phyloP scores from a whole-genome alignment of 306 rosid genomes.

The Trifolium repens region DNA sequence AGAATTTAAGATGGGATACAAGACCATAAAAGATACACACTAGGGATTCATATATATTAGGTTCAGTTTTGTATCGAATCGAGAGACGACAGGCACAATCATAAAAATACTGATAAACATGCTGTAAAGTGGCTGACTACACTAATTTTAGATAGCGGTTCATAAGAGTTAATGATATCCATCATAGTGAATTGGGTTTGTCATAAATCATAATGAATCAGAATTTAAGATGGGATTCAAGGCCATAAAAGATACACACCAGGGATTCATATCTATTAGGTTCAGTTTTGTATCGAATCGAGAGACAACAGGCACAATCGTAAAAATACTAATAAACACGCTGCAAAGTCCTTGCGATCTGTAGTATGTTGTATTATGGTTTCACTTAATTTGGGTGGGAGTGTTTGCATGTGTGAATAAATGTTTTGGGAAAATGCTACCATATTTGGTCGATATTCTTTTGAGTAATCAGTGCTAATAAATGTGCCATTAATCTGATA shows the following conservation, averaged over 20 bases:
- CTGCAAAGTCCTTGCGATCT: too few relatives aligned
- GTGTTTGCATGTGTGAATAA: conserved; percentile 5
- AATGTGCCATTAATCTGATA: not conserved
- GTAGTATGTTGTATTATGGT: not conserved
- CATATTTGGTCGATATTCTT: conserved; percentile 5
- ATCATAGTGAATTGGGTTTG: too few relatives aligned
- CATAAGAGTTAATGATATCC: too few relatives aligned
- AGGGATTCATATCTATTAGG: not conserved
- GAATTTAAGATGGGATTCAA: not conserved
- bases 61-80: not conserved
- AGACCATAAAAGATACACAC: not conserved
- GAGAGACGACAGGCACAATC: not conserved
- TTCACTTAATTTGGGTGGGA: not conserved
- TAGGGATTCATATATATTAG: not conserved
- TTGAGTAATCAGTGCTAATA: conserved; percentile 3
- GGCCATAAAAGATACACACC: not conserved
- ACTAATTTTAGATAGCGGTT: too few relatives aligned
- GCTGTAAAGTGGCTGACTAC: too few relatives aligned
- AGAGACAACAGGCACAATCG: not conserved
- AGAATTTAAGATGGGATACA: not conserved
- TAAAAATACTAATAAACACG: not conserved
- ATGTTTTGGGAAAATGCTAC: not conserved
- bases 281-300: not conserved
- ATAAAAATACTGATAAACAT: not conserved
- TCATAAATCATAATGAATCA: too few relatives aligned